Evolutionary conservation across 257 asterid species (phyloP), one percentile per base, ranked within the genome.

Genomic region (Scutellaria barbata): DNA sequence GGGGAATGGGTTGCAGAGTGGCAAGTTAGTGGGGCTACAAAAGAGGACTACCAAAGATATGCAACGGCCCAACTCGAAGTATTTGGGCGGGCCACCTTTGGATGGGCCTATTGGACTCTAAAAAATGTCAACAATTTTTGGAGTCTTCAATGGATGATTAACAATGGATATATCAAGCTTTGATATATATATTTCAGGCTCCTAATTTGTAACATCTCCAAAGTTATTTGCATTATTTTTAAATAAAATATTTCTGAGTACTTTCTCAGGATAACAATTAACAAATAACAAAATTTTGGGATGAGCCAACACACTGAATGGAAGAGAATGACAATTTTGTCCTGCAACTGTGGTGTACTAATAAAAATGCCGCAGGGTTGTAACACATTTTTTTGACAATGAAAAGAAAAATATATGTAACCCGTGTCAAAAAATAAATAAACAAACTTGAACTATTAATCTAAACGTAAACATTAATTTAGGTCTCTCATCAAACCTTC

Each of bases 1-100:
- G 96, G 97, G 30, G 97, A 88, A 82, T 90, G 97, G 97, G 90
- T 77, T 7, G 88, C 87, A 2, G 96, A 88, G 81, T 90, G 93
- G 95, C 77, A 66, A 79, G 81, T 88, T 12, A 37, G 58, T 11
- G 53, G 48, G 6, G 92, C 90, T 71, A 62, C 75, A 4, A 82
- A 88, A 54, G 87, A 78, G 48, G 95, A 90, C 16, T 88, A 81
- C 64, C 84, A 79, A 47, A 79, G 73, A 30, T 90, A 69, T 14
- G 93, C 77, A 2, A 64, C 55, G 10, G 92, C 90, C 1, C 96
- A 90, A 73, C 68, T 90, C 6, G 14, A 87, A 63, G 94, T 90
- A 42, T 90, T 74, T 5, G 89, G 89, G 5, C 48, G 69, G 14
- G 88, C 93, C 3, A 71, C 80, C 10, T 88, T 90, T 60, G 97